Conservation (phyloP, 257 asterid species). For the Striga asiatica region DNA sequence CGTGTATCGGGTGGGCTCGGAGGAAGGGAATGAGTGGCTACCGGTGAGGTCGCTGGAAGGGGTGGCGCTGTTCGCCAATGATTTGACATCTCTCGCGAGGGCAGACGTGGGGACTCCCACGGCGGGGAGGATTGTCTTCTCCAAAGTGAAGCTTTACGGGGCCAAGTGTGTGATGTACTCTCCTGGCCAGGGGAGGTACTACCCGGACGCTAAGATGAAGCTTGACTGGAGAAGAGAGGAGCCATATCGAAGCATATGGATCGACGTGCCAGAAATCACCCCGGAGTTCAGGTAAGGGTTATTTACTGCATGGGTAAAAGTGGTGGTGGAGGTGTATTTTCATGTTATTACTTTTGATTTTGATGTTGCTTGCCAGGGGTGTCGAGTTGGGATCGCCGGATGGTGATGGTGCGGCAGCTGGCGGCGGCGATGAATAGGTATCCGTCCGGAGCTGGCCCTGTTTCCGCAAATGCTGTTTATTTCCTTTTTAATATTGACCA, state of each 20-base stretch:
- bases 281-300: slow-evolving; percentile 22
- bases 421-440: background rate
- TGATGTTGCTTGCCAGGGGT: background rate
- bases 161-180: slow-evolving; percentile 65
- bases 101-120: slow-evolving; percentile 33
- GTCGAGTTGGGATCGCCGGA: background rate
- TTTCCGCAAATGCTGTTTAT: background rate
- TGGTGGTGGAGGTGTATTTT: background rate
- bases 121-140: slow-evolving; percentile 18
- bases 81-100: slow-evolving; percentile 35
- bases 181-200: slow-evolving; percentile 38
- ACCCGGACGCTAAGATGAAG: slow-evolving; percentile 45
- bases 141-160: slow-evolving; percentile 51
- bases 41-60: slow-evolving; percentile 33
- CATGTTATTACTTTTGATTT: too few relatives aligned
- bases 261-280: slow-evolving; percentile 44
- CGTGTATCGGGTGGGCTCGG: slow-evolving; percentile 46
- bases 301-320: background rate
- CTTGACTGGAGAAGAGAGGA: slow-evolving; percentile 41
- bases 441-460: background rate
- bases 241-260: slow-evolving; percentile 40
- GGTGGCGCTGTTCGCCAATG: slow-evolving; percentile 39
- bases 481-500: background rate
- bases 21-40: slow-evolving; percentile 29
- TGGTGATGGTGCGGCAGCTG: background rate